Evolutionary conservation across 1,284 basidiomycete species (phyloP).

Genomic region (Ceratorhiza oryzae-sativae): DNA sequence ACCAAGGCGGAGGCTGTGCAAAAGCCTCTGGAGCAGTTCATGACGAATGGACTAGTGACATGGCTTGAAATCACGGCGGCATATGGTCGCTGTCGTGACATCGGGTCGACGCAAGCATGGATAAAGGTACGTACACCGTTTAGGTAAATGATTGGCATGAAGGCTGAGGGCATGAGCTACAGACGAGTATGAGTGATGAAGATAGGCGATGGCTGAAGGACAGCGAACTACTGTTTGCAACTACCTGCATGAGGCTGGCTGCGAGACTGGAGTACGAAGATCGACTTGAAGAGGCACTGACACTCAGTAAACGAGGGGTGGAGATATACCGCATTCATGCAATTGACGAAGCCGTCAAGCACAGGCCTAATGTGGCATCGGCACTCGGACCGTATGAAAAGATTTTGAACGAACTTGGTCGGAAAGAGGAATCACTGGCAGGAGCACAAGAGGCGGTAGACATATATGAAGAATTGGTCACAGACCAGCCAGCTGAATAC

Average conservation of each 20-base stretch:
- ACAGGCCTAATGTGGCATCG: no score
- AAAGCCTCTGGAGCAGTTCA: not conserved
- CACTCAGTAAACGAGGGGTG: not conserved
- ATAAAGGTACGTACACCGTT: not conserved
- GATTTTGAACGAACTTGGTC: no score
- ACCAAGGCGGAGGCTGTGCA: not conserved
- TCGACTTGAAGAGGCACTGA: slow-evolving; percentile 6
- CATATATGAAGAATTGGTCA: not conserved
- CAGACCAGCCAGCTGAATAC: not conserved
- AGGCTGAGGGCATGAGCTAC: not conserved
- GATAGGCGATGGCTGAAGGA: not conserved
- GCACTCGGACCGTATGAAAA: not conserved
- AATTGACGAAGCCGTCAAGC: no score
- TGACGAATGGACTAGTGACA: not conserved
- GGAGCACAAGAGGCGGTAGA: not conserved
- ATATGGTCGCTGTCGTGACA: not conserved
- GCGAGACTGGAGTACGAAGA: not conserved
- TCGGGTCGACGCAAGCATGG: not conserved
- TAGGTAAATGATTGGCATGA: not conserved
- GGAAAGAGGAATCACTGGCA: not conserved
- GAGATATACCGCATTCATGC: not conserved
- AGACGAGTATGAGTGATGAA: not conserved
- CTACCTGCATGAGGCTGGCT: not conserved
- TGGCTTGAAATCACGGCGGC: slow-evolving; percentile 14
- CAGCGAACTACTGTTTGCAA: not conserved